Evolutionary conservation across 768 basidiomycete genomes (phyloP), one percentile per base, ranked within the genome.

Genomic region (Tubosaeta brunneosetosa): DNA sequence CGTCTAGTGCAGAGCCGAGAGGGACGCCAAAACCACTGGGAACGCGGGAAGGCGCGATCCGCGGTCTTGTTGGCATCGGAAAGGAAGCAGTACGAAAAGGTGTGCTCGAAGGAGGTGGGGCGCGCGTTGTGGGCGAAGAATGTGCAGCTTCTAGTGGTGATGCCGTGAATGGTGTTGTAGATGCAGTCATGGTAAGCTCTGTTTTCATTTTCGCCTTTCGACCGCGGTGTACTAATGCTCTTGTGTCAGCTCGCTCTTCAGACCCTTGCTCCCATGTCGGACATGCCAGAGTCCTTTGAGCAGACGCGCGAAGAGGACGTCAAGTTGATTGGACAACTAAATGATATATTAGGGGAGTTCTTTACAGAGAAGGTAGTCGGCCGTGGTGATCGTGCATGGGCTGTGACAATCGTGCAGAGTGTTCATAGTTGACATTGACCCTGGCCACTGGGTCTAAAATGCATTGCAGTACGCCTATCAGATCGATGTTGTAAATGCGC

Each of bases 31-130:
- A 88, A 66, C 83, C 82, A 53, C 77, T 82, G 17, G 92, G 91
- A 6, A 89, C 91, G 7, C 78, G 93, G 50, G 90, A 94, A 69
- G 93, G 95, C 40, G 91, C 94, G 0, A 83, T 97, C 33, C 83
- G 93, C 2, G 92, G 92, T 16, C 76, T 97, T 29, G 78, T 89
- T 22, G 88, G 86, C 14, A 84, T 94, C 3, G 91, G 91, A 0
- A 85, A 89, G 60, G 89, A 91, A 56, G 91, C 91, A 10, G 82
- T 92, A 8, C 72, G 87, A 36, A 88, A 91, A 66, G 91, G 91
- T 1, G 72, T 93, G 11, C 77, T 93, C 2, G 88, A 89, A 56
- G 85, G 88, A 17, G 86, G 88, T 3, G 91, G 90, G 14, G 86
- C 86, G 6, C 82, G 80, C 49, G 79, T 87, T 5, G 79, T 92